Conservation (phyloP, 2,329 filamentous ascomycete genomes). For the Emmonsia crescens region DNA sequence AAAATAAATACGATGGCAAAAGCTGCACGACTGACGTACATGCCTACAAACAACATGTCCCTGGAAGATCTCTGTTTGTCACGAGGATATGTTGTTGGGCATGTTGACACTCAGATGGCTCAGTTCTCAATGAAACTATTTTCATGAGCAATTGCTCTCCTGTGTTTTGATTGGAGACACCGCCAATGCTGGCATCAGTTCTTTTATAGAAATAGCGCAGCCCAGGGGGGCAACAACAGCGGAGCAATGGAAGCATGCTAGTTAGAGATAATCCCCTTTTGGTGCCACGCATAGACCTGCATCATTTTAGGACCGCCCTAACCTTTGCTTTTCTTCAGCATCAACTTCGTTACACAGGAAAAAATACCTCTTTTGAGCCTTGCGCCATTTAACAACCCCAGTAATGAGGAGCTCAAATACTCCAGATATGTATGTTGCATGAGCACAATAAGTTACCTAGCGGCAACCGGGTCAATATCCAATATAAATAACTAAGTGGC, state of each 20-base stretch:
- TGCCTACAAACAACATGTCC: neutral
- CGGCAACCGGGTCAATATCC: neutral
- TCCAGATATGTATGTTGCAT: neutral
- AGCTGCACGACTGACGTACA: conserved; percentile 1
- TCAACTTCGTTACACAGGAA: neutral
- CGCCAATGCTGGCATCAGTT: neutral
- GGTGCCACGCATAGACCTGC: conserved; percentile 1
- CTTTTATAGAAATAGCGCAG: neutral
- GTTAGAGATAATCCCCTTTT: neutral
- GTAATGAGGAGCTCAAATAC: neutral
- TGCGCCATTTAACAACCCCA: neutral
- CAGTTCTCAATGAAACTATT: neutral
- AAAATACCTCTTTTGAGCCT: neutral
- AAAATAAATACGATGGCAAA: neutral
- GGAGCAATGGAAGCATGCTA: neutral
- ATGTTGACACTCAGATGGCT: neutral
- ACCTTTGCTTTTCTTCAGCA: neutral
- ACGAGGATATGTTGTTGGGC: neutral
- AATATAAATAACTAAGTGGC: neutral
- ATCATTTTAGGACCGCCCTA: neutral
- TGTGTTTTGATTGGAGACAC: neutral
- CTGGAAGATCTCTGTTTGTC: neutral
- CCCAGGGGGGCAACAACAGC: neutral
- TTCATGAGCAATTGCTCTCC: neutral
- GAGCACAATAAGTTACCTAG: neutral